phyloP scores from a whole-genome alignment of 345 rosid species.

The Syzygium aqueum region DNA sequence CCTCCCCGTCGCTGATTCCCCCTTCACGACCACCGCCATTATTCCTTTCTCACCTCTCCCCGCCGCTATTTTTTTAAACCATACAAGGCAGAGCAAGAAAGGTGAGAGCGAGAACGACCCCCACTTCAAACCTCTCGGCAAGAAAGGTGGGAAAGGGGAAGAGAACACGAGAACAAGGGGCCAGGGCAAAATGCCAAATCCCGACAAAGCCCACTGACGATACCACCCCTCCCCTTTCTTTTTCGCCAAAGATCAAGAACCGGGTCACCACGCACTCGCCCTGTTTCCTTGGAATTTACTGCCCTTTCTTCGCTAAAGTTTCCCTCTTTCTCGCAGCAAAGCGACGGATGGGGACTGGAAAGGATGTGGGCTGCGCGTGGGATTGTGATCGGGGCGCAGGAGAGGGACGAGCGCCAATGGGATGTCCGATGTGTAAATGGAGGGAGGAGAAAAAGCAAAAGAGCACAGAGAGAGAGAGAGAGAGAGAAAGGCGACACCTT shows the following conservation, averaged over 20 bases:
- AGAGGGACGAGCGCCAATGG: background rate
- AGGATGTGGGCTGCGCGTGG: background rate
- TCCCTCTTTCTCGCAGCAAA: background rate
- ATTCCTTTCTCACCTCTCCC: background rate
- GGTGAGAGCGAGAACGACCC: background rate
- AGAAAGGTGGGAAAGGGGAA: background rate
- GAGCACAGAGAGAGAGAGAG: background rate
- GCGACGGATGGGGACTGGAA: background rate
- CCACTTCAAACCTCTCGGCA: background rate
- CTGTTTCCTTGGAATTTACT: background rate
- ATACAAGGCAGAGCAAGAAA: background rate
- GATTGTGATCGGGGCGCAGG: no score
- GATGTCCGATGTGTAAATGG: background rate
- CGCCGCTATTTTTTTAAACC: background rate
- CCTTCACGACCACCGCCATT: conserved; percentile 8
- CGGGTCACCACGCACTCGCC: background rate
- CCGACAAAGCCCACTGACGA: conserved; percentile 19
- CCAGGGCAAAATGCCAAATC: conserved; percentile 59
- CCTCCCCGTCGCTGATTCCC: conserved; percentile 7
- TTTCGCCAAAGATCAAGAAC: background rate
- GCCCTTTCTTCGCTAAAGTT: background rate
- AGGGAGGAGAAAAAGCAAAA: background rate
- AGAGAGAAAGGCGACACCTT: background rate
- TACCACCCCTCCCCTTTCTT: background rate
- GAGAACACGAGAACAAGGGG: conserved; percentile 13